Base-by-base conservation (phyloP, 805 yeast genomes). In the Wickerhamiella parazyma region DNA sequence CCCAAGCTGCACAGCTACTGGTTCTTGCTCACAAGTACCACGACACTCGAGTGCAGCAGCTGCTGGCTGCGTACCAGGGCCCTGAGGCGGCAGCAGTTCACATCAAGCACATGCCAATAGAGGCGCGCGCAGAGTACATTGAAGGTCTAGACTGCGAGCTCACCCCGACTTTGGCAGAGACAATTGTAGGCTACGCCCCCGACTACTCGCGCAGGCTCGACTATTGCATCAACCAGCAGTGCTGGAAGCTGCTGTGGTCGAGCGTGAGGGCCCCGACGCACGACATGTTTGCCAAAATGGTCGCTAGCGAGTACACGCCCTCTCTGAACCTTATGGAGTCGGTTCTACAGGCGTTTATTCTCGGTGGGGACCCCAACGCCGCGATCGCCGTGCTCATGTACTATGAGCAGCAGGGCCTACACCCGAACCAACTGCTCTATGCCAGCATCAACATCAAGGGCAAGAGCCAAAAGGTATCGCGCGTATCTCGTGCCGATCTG, bases 241-340 rank as follows among this genome's bases (percentile, higher is more conserved):
- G 43, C 33, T 49, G 51, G 50, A 34, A 38, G 26, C 33, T 33
- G 8, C 18, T 49, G n/a, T 49, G 52, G 52, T 33, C n/a, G 40
- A 42, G 10, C 19, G 3, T 21, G 18, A 14, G 31, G 35, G 19
- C 7, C 16, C 14, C 31, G 2, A 28, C 31, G 16, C 43, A 43
- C 6, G 33, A 36, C 4, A 36, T 42, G 8, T 36, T 46, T 17
- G 40, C 8, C 5, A 10, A 2, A 4, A 46, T 43, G 49, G 7
- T 40, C 18, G 6, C 6, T 5, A 24, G n/a, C 2, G 33, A 28
- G 16, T 43, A 36, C 21, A 10, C 16, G 19, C 38, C 36, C 3
- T 20, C 46, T 2, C 20, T 43, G 18, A 40, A 40, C 7, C 22
- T 43, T 2, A 3, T 43, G 12, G 49, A 46, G 25, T 4, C 42